Base-by-base conservation (phyloP, 306 rosid species). In the Dalbergia oliveri region DNA sequence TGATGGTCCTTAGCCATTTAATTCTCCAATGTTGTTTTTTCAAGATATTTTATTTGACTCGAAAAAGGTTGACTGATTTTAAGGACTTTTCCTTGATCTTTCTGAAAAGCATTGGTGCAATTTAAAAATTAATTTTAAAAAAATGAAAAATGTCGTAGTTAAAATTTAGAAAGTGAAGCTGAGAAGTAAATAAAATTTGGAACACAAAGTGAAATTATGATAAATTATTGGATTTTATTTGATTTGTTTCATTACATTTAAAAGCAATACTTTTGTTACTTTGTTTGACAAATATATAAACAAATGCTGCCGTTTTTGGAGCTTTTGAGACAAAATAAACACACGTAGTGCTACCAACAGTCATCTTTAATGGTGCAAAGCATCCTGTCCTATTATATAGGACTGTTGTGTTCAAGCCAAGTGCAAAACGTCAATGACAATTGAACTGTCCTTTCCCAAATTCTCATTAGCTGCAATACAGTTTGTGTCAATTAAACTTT, bases 401-500 rank as follows among this genome's bases (percentile, higher is more conserved):
- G n/a, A 72, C 35, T 73, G 9, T 73, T 44, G 35, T 72, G n/a
- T 33, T 73, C 67, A 35, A 49, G 67, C 43, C 45, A n/a, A 58
- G 53, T 35, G 51, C 71, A 43, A 70, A 56, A 9, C 79, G 63
- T 71, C 43, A 77, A 65, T 45, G 65, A 58, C 47, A 11, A 11
- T 26, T 41, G 43, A 43, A 70, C 26, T 65, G 19, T 53, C 47
- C 73, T 51, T 10, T 53, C 45, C 51, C 66, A 64, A 45, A 23
- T 6, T 59, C 43, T 59, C 13, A 58, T 58, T 60, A 14, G 81
- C 21, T 44, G 56, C 14, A 43, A 44, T 14, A 18, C 67, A 51
- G 16, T 56, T 81, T 73, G 23, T 81, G 44, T 81, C 19, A 21
- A 16, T 43, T 54, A 11, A 61, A 70, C 67, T 43, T 73, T 69